Base-by-base conservation (phyloP, 805 yeast species). In the Candida krabiensis region DNA sequence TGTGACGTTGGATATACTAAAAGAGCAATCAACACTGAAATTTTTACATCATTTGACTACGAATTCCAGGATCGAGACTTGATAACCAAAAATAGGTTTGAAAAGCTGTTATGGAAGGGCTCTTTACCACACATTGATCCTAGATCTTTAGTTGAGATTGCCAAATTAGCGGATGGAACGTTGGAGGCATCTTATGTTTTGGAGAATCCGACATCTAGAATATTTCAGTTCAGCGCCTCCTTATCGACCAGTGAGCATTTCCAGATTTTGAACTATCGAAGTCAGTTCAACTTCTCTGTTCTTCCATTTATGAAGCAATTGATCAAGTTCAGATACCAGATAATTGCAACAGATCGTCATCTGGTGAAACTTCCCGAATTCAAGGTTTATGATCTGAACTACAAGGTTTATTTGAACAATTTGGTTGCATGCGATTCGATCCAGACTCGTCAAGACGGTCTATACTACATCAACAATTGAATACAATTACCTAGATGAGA, bases 181-280 rank as follows among this genome's bases (percentile, higher is more conserved):
- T 47, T 67, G 12, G 58, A 53, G 29, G 55, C 78, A 30, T 64
- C 54, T 11, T 86, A 76, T 53, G 67, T 70, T 35, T 53, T 86
- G 33, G 95, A 86, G 53, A 86, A 86, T 52, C 89, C 95, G 11
- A 83, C 95, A 0, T 70, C 83, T 2, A 67, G 83, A 30, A 72
- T 82, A 2, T 78, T 87, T 46, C 77, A 79, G 9, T 87, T 84
- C 44, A 51, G 60, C 18, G 52, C 58, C 1, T 38, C 62, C 6
- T 39, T 61, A 14, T 36, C 49, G 5, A 39, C 53, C 8, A 47
- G 52, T 27, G 58, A 45, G 19, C 43, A 52, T 9, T 43, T 61
- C 49, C 43, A 41, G 25, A 48, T 58, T 17, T 25, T 45, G 17
- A 54, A 49, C 30, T 52, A 51, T 38, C 61, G 44, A 40, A 61